Conservation (phyloP, 441 rosid genomes). For the Sinapis alba region DNA sequence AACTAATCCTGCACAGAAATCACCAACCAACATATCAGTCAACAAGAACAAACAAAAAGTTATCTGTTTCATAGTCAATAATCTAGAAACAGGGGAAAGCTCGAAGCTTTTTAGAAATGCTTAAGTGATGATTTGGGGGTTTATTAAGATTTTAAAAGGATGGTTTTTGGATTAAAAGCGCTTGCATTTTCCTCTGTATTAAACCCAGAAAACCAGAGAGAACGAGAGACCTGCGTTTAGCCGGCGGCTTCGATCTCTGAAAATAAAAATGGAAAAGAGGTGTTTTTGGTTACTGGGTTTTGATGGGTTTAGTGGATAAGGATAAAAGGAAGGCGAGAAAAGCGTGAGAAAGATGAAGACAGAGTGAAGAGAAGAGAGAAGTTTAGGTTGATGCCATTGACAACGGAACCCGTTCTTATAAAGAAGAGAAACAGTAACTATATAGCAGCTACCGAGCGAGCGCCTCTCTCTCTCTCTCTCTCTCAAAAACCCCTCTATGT, state of each 20-base stretch:
- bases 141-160: neutral
- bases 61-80: neutral
- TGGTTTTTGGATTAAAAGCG: slow-evolving; percentile 4
- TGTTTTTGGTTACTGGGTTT: neutral
- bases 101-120: slow-evolving; percentile 18
- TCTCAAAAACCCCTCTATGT: slow-evolving; percentile 27
- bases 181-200: slow-evolving; percentile 22
- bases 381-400: slow-evolving; percentile 37
- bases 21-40: neutral
- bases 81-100: neutral
- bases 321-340: slow-evolving; percentile 31
- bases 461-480: slow-evolving; percentile 12
- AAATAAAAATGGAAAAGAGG: neutral
- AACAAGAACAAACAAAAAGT: too few species aligned
- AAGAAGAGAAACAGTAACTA: slow-evolving; percentile 15
- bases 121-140: neutral
- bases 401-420: slow-evolving; percentile 43
- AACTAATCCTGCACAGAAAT: slow-evolving; percentile 13
- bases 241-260: slow-evolving; percentile 1
- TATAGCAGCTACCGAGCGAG: neutral
- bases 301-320: slow-evolving; percentile 31
- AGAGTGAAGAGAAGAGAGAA: slow-evolving; percentile 11
- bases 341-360: slow-evolving; percentile 28
- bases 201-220: slow-evolving; percentile 15
- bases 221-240: slow-evolving; percentile 29